These are phyloP conservation scores for Wickerhamiella hasegawae DNA, from an alignment of 805 yeast species.

Conservation along the genomic window DNA sequence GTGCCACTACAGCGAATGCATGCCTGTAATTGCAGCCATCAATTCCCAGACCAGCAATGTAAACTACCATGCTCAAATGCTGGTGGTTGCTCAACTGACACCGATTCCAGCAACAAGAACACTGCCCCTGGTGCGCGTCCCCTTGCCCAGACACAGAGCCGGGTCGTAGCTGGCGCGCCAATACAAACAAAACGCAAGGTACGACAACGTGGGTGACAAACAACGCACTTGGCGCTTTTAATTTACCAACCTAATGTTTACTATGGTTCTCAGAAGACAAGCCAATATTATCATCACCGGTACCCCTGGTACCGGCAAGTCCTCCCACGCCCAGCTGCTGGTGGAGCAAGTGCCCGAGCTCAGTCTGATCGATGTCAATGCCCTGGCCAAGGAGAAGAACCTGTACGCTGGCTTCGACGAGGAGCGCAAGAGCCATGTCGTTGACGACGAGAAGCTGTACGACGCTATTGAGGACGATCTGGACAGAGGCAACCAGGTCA, in stretches of 20 bases:
- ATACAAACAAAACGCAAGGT: too few relatives aligned
- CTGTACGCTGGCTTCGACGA: constrained; percentile 79
- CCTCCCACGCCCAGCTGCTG: constrained; percentile 54
- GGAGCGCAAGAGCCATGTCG: constrained; percentile 68
- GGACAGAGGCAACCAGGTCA: constrained; percentile 70
- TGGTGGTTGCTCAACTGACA: too few relatives aligned
- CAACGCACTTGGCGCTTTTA: background rate
- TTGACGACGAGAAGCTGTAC: constrained; percentile 78
- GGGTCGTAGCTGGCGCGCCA: too few relatives aligned
- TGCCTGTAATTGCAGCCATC: too few relatives aligned
- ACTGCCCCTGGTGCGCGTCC: too few relatives aligned
- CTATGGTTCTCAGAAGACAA: constrained; percentile 14
- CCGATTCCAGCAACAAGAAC: too few relatives aligned
- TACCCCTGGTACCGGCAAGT: constrained; percentile 84
- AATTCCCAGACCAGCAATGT: too few relatives aligned
- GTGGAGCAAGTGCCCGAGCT: constrained; percentile 35
- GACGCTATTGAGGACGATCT: constrained; percentile 68
- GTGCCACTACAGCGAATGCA: too few relatives aligned
- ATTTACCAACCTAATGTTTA: background rate
- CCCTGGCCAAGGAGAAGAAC: constrained; percentile 60
- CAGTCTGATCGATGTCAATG: constrained; percentile 51
- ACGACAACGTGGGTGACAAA: too few relatives aligned
- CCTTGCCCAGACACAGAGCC: too few relatives aligned
- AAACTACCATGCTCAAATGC: too few relatives aligned
- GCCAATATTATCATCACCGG: constrained; percentile 85